These are phyloP conservation scores for Penicillium sclerotigenum DNA, from an alignment of 2,329 filamentous ascomycete genomes.

Conservation along the genomic window DNA sequence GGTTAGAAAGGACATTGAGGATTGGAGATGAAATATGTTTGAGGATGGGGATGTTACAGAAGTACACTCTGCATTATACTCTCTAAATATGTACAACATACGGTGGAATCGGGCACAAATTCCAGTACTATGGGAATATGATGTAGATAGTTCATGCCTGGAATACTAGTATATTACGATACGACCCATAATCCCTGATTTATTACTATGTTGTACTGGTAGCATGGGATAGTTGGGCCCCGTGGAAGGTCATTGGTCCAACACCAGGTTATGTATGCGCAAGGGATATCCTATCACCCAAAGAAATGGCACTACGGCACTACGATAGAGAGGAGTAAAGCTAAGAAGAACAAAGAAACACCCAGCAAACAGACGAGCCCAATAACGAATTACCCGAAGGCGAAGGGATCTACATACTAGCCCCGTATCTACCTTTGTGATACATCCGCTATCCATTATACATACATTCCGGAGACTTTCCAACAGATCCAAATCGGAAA, in stretches of 20 bases:
- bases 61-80: not conserved
- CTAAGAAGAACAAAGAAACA: not conserved
- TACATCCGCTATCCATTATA: not conserved
- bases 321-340: not conserved
- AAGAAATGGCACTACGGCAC: not conserved
- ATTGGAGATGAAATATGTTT: not conserved
- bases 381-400: not conserved
- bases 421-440: not conserved
- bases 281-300: not conserved
- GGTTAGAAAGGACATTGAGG: conserved; percentile 17
- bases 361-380: not conserved
- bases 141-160: not conserved
- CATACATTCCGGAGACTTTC: not conserved
- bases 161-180: not conserved
- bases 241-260: not conserved
- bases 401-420: not conserved
- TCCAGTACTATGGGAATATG: not conserved
- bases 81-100: not conserved
- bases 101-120: not conserved
- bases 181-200: too few species aligned
- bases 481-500: not conserved
- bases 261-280: not conserved
- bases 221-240: not conserved
- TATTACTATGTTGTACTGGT: too few species aligned
- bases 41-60: not conserved